phyloP scores from a whole-genome alignment of 1,284 basidiomycete genomes.

The Apiotrichum veenhuisii region DNA sequence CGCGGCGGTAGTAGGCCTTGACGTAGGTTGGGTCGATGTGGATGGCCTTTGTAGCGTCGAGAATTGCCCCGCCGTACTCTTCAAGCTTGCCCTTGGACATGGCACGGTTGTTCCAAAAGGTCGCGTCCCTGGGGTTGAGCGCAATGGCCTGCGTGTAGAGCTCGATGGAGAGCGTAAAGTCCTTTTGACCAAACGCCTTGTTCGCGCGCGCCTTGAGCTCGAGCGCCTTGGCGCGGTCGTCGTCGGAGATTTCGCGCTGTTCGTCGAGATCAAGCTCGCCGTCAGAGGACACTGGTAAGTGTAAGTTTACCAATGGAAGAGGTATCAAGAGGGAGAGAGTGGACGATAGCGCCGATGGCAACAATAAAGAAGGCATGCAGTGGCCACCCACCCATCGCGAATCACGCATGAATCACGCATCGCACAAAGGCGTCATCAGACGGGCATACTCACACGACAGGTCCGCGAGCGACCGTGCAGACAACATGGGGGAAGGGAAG shows the following conservation, averaged over 20 bases:
- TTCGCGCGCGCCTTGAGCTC: conserved; percentile 79
- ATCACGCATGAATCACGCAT: too few species aligned
- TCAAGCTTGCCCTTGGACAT: conserved; percentile 55
- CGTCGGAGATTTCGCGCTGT: conserved; percentile 57
- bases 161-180: conserved; percentile 62
- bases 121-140: conserved; percentile 60
- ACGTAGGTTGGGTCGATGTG: conserved; percentile 83
- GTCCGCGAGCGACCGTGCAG: conserved; percentile 36
- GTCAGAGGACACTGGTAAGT: conserved; percentile 38
- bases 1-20: conserved; percentile 71
- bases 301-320: conserved; percentile 5
- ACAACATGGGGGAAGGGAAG: conserved; percentile 40
- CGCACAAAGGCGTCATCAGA: background rate
- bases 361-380: background rate
- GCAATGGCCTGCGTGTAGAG: conserved; percentile 75
- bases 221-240: conserved; percentile 64
- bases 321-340: background rate
- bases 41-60: conserved; percentile 66
- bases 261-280: conserved; percentile 46
- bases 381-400: background rate
- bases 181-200: conserved; percentile 67
- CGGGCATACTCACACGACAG: conserved; percentile 35
- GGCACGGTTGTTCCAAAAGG: conserved; percentile 51
- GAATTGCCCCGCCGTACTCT: conserved; percentile 50
- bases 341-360: too few species aligned